Evolutionary conservation across 345 rosid species (phyloP).

Genomic region (Reutealis trisperma): DNA sequence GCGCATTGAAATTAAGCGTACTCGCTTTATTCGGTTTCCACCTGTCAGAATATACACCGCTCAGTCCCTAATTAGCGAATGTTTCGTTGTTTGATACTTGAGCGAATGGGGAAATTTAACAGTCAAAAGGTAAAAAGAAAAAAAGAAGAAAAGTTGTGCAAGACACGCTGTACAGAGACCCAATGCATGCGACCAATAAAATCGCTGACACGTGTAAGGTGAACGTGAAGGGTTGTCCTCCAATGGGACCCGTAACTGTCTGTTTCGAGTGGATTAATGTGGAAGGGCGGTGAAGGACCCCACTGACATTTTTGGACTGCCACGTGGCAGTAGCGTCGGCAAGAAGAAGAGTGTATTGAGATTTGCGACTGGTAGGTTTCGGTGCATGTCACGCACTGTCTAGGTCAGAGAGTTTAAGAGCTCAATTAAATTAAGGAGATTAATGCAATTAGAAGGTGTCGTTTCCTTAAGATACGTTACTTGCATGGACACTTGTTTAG

Average conservation of each 20-base stretch:
- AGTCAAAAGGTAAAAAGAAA: constrained; percentile 15
- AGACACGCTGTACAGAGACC: neutral
- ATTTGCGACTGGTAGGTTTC: constrained; percentile 12
- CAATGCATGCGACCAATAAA: constrained; percentile 7
- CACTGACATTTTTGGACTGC: neutral
- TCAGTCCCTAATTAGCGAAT: neutral
- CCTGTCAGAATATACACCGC: neutral
- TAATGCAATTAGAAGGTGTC: neutral
- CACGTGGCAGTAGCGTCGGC: neutral
- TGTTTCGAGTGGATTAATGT: constrained; percentile 8
- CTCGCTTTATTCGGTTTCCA: neutral
- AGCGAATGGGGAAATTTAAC: constrained; percentile 4
- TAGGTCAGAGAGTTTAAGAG: neutral
- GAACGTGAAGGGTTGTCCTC: constrained; percentile 18
- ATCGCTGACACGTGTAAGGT: constrained; percentile 20
- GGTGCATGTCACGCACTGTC: neutral
- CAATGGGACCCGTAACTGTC: constrained; percentile 24
- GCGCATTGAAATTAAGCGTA: fast-evolving
- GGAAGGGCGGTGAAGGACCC: constrained; percentile 34
- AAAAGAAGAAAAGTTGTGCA: constrained; percentile 10
- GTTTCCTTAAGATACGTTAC: neutral
- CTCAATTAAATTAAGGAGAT: neutral
- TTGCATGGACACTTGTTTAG: neutral
- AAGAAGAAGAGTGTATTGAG: neutral
- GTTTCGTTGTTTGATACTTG: neutral